Evolutionary conservation across 75 land plant genomes (phyloP).

Genomic region (Pseudotsuga menziesii): DNA sequence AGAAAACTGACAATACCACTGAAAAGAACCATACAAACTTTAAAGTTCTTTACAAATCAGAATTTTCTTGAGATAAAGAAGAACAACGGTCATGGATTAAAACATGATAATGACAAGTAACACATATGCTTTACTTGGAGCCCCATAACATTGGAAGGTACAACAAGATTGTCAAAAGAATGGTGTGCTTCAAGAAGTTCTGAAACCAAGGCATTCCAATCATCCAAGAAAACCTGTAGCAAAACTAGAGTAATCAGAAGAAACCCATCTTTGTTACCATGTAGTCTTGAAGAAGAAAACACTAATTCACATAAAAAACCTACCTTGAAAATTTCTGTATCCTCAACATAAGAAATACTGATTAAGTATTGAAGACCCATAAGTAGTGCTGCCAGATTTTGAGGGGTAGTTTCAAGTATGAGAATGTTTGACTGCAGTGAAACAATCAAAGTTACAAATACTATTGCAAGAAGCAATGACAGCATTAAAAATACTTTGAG

Average conservation of each 20-base stretch:
- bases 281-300: not conserved
- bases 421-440: conserved; percentile 79
- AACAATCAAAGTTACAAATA: not conserved
- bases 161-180: conserved; percentile 66
- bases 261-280: not conserved
- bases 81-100: not conserved
- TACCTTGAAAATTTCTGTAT: conserved; percentile 98
- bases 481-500: no score
- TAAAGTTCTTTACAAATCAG: no score
- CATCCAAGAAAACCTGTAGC: conserved; percentile 93
- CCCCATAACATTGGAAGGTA: conserved; percentile 63
- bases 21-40: no score
- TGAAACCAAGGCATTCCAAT: conserved; percentile 88
- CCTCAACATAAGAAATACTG: conserved; percentile 95
- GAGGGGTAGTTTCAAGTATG: conserved; percentile 69
- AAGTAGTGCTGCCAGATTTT: conserved; percentile 66
- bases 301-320: not conserved
- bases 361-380: conserved; percentile 94
- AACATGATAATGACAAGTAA: not conserved
- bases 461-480: no score
- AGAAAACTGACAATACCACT: no score
- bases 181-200: conserved; percentile 85
- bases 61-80: not conserved
- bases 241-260: not conserved
- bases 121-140: conserved; percentile 59